Base-by-base conservation (phyloP, 306 rosid species). In the Gastrolobium villosum region DNA sequence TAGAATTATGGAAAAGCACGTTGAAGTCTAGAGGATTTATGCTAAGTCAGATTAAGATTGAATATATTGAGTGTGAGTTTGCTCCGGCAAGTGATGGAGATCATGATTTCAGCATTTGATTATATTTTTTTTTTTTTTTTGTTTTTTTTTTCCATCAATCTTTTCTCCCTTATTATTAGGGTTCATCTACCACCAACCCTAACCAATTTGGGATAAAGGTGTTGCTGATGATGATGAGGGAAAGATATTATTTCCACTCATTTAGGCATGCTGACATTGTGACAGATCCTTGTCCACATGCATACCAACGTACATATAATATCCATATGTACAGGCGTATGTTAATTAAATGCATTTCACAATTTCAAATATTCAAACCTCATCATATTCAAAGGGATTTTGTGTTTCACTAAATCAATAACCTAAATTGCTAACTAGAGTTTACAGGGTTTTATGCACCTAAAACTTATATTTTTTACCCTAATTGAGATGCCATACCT, bases 401-500 rank as follows among this genome's bases (percentile, higher is more conserved):
- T 36, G 66, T 10, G 20, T 70, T 69, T 40, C 43, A 50, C 69
- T 32, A 57, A 53, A 61, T 36, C 65, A 65, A 67, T 10, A 55
- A 55, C 64, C 20, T 20, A 71, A 34, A 52, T 44, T 44, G 34
- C 14, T 37, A 69, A 54, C 5, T 37, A 45, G 61, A 52, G 41
- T 65, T 50, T n/a, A 70, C 44, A 48, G 74, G 4, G 10, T 32
- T 41, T 31, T 26, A 68, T 48, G 72, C 59, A 83, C 74, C 78
- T 60, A 83, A 78, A 80, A 41, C 35, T 20, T 34, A 63, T 67
- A 11, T 59, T 36, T 7, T 30, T 15, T 62, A 54, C 9, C 74
- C 64, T 28, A 56, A 76, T 57, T 52, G 44, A 74, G 60, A 76
- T 63, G 59, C 9, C 88, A 59, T 85, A 96, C 99, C 99, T 96